These are phyloP conservation scores for Russula foetens DNA, from an alignment of 768 basidiomycete genomes.

Conservation along the genomic window DNA sequence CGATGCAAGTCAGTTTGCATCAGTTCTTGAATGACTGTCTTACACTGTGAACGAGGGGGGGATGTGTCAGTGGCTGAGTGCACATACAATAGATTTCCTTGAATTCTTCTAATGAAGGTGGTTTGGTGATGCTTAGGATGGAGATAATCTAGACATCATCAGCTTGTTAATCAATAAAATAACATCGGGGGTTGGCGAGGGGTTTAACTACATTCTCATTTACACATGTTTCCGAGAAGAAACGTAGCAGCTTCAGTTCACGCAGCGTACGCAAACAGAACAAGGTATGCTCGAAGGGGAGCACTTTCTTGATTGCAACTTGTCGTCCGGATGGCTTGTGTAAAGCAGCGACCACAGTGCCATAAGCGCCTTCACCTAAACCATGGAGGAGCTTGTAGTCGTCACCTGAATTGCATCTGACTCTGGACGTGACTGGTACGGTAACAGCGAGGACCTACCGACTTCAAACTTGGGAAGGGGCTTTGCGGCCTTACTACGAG, in stretches of 20 bases:
- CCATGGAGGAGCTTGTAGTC: slow-evolving; percentile 67
- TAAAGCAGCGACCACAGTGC: slow-evolving; percentile 81
- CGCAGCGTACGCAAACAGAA: slow-evolving; percentile 85
- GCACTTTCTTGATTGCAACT: slow-evolving; percentile 94
- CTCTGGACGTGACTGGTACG: neutral
- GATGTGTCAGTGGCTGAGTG: neutral
- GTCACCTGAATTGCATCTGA: slow-evolving; percentile 38
- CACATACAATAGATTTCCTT: slow-evolving; percentile 77
- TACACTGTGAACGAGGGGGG: neutral
- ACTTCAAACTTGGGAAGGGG: slow-evolving; percentile 68
- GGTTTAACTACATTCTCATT: slow-evolving; percentile 60
- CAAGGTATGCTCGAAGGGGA: slow-evolving; percentile 89
- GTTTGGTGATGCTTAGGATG: slow-evolving; percentile 86
- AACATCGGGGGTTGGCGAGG: slow-evolving; percentile 4
- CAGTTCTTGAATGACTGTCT: slow-evolving; percentile 70
- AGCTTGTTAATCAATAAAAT: neutral
- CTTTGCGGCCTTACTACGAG: slow-evolving; percentile 41
- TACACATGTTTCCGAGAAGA: slow-evolving; percentile 71
- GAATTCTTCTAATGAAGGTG: slow-evolving; percentile 63
- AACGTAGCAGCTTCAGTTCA: slow-evolving; percentile 85
- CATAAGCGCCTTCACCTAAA: slow-evolving; percentile 84
- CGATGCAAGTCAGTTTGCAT: slow-evolving; percentile 91
- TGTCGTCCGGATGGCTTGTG: slow-evolving; percentile 75
- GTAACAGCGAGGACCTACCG: slow-evolving; percentile 35
- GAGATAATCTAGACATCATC: slow-evolving; percentile 63